These are phyloP conservation scores for Leccinellum albellum DNA, from an alignment of 768 basidiomycete species.

Conservation along the genomic window DNA sequence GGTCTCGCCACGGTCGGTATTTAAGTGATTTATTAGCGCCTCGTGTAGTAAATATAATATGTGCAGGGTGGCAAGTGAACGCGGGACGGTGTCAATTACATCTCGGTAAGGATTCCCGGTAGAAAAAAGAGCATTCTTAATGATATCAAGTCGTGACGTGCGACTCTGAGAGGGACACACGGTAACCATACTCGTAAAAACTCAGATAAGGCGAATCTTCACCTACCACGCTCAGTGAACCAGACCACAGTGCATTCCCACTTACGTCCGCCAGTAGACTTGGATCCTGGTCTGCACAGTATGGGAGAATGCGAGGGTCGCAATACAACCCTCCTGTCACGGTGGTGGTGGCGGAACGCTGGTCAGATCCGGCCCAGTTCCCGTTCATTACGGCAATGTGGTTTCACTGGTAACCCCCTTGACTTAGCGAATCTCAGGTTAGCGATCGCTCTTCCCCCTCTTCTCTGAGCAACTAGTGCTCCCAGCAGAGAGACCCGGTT, in stretches of 20 bases:
- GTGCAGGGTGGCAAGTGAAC: conserved; percentile 26
- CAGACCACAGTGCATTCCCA: background rate
- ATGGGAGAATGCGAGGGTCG: conserved; percentile 5
- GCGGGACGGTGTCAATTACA: conserved; percentile 30
- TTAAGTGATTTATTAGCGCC: conserved; percentile 34
- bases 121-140: conserved; percentile 11
- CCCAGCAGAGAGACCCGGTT: background rate
- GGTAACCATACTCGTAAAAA: conserved; percentile 16
- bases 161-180: conserved; percentile 13
- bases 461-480: background rate
- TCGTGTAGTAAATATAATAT: conserved; percentile 30
- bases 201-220: conserved; percentile 19
- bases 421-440: conserved; percentile 20
- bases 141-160: conserved; percentile 15
- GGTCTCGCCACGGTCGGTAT: conserved; percentile 33
- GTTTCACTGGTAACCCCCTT: conserved; percentile 2
- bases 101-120: conserved; percentile 29
- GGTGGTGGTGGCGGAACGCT: conserved; percentile 20
- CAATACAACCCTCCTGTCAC: conserved; percentile 2
- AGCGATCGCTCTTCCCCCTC: conserved; percentile 17
- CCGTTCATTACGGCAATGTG: conserved; percentile 28
- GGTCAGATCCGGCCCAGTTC: conserved; percentile 7
- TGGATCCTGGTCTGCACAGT: background rate
- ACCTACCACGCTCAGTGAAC: background rate
- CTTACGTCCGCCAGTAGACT: conserved; percentile 16